Evolutionary conservation across 2,329 filamentous ascomycete species (phyloP).

Genomic region (Trichoderma sp.): DNA sequence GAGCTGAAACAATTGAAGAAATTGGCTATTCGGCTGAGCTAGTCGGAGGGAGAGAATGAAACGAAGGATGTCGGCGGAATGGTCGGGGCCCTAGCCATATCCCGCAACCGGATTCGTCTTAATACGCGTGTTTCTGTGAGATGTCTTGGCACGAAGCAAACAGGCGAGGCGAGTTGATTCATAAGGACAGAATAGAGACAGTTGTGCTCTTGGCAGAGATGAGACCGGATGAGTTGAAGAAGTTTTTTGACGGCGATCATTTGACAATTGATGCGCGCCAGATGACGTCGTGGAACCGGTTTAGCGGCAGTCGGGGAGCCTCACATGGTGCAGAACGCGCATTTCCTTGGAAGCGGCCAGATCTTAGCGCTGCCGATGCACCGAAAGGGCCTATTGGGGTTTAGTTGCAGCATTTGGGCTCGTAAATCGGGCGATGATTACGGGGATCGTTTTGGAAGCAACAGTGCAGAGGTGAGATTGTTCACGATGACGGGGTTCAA

Average conservation of each 20-base stretch:
- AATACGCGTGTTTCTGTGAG: neutral
- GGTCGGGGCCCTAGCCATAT: neutral
- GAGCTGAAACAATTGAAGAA: neutral
- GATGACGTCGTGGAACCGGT: conserved; percentile 2
- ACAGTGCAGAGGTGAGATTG: neutral
- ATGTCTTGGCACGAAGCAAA: neutral
- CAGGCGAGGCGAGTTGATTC: neutral
- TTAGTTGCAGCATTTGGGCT: neutral
- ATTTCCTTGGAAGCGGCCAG: neutral
- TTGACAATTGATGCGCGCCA: neutral
- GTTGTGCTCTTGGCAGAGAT: neutral
- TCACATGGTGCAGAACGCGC: neutral
- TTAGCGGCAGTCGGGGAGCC: neutral
- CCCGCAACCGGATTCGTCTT: neutral
- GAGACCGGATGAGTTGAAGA: too few relatives aligned
- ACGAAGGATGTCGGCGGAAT: neutral
- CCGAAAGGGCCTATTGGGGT: neutral
- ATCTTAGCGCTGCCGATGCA: conserved; percentile 10
- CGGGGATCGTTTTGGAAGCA: neutral
- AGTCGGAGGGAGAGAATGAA: neutral
- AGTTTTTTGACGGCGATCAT: neutral
- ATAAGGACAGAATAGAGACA: neutral
- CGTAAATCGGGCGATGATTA: neutral
- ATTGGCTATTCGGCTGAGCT: neutral
- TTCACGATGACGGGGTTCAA: neutral